Conservation (phyloP, 805 yeast genomes). For the Metschnikowia matae region DNA sequence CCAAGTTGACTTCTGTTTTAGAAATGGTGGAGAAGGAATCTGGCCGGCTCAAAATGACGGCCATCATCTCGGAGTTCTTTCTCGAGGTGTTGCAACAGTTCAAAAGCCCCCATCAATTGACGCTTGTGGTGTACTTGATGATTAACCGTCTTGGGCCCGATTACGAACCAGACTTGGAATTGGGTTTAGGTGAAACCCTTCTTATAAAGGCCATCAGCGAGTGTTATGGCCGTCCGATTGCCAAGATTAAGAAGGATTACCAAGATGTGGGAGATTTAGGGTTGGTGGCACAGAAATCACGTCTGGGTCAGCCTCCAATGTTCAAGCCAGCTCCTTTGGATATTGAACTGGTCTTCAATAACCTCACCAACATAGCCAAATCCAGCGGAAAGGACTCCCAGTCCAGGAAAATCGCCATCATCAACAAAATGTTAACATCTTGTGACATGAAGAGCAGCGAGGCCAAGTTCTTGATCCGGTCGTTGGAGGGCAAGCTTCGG, state of each 20-base stretch:
- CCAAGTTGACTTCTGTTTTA: slow-evolving; percentile 58
- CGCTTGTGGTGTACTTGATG: slow-evolving; percentile 74
- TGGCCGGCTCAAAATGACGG: slow-evolving; percentile 77
- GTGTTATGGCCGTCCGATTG: slow-evolving; percentile 76
- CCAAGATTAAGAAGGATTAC: slow-evolving; percentile 70
- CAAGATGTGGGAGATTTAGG: slow-evolving; percentile 88
- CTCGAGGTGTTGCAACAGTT: slow-evolving; percentile 51
- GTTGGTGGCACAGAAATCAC: slow-evolving; percentile 75
- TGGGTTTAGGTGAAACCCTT: slow-evolving; percentile 90
- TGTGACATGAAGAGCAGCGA: slow-evolving; percentile 67
- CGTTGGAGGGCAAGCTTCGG: slow-evolving; percentile 87
- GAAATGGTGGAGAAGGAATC: slow-evolving; percentile 76
- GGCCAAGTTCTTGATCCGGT: slow-evolving; percentile 85
- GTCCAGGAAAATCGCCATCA: slow-evolving; percentile 66
- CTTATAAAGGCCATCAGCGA: slow-evolving; percentile 85
- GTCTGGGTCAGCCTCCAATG: slow-evolving; percentile 87
- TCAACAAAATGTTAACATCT: slow-evolving; percentile 79
- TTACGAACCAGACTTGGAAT: slow-evolving; percentile 82
- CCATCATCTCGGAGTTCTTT: slow-evolving; percentile 70
- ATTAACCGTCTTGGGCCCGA: slow-evolving; percentile 93
- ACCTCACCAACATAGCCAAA: slow-evolving; percentile 71
- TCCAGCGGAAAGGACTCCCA: slow-evolving; percentile 82
- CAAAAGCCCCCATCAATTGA: slow-evolving; percentile 41
- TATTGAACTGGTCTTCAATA: slow-evolving; percentile 66
- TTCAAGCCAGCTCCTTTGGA: slow-evolving; percentile 83